A percentile compares a stretch with the other conserved stretches of the same genome.
Conservation (phyloP, 768 basidiomycete species). For the Amanita fuliginea region DNA sequence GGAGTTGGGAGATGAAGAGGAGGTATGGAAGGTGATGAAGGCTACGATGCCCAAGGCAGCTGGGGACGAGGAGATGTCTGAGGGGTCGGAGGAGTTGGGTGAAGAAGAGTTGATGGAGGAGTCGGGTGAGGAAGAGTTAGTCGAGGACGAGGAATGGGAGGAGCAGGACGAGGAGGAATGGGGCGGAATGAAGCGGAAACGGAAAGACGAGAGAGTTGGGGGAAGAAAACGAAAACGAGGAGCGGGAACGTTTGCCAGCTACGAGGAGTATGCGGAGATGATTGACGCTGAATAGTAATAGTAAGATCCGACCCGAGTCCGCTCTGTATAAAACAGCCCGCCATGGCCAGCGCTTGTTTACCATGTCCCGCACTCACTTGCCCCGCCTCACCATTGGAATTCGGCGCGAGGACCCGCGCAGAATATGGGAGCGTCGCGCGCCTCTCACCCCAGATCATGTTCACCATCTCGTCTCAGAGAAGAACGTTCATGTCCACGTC, state of each 20-base stretch:
- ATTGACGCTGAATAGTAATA: constrained; percentile 39
- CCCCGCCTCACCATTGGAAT: constrained; percentile 20
- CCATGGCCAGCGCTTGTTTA: not conserved
- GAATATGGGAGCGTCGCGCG: constrained; percentile 82
- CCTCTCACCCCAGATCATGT: constrained; percentile 77
- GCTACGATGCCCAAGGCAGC: constrained; percentile 60
- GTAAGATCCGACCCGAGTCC: too few relatives aligned
- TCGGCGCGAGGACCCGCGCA: constrained; percentile 57
- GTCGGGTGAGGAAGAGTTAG: constrained; percentile 41
- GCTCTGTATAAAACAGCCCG: constrained; percentile 1
- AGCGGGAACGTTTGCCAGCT: constrained; percentile 70
- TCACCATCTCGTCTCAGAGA: constrained; percentile 39
- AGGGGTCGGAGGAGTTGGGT: constrained; percentile 30
- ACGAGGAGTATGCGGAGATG: constrained; percentile 78
- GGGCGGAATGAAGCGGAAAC: constrained; percentile 33
- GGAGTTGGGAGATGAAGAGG: constrained; percentile 24
- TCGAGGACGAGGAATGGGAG: constrained; percentile 8
- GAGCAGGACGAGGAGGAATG: constrained; percentile 40
- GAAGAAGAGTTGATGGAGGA: constrained; percentile 21
- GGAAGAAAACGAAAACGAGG: constrained; percentile 60
- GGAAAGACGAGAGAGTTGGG: constrained; percentile 24
- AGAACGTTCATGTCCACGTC: constrained; percentile 57
- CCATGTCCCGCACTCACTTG: not conserved
- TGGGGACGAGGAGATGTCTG: constrained; percentile 38
- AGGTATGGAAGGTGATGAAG: constrained; percentile 94